Conservation (phyloP, 1,284 basidiomycete genomes). For the Austropuccinia psidii region DNA sequence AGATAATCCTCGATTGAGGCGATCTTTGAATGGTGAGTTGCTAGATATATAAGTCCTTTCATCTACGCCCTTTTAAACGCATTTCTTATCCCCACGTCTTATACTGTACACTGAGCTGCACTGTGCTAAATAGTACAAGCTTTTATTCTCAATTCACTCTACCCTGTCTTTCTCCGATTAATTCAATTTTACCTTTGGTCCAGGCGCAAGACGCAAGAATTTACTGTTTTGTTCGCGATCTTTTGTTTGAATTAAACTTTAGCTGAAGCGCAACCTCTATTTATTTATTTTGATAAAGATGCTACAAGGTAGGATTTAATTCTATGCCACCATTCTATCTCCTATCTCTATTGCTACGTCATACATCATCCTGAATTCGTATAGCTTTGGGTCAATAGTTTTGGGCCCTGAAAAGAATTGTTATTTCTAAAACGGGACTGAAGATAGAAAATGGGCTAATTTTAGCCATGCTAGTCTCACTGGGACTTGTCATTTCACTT, state of each 20-base stretch:
- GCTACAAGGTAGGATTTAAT: conserved; percentile 25
- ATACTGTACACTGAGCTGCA: conserved; percentile 25
- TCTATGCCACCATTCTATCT: conserved; percentile 7
- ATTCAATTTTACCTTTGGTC: conserved; percentile 1
- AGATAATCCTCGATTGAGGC: conserved; percentile 26
- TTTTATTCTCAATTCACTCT: conserved; percentile 13
- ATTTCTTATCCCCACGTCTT: conserved; percentile 12
- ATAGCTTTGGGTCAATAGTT: no score
- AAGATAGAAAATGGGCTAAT: background rate
- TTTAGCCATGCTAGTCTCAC: background rate
- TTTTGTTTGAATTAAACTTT: no score
- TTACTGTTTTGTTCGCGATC: background rate
- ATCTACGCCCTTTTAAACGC: conserved; percentile 10
- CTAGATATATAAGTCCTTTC: conserved; percentile 24
- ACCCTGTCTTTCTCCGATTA: background rate
- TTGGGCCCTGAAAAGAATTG: no score
- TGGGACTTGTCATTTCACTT: no score
- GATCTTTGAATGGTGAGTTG: background rate
- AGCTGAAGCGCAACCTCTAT: no score
- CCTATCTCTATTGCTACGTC: background rate
- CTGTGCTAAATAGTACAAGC: background rate
- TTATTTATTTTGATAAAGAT: no score
- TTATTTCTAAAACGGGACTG: no score
- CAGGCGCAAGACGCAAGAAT: background rate
- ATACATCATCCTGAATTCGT: background rate